Base-by-base conservation (phyloP, 257 asterid genomes). In the Scutellaria baicalensis region DNA sequence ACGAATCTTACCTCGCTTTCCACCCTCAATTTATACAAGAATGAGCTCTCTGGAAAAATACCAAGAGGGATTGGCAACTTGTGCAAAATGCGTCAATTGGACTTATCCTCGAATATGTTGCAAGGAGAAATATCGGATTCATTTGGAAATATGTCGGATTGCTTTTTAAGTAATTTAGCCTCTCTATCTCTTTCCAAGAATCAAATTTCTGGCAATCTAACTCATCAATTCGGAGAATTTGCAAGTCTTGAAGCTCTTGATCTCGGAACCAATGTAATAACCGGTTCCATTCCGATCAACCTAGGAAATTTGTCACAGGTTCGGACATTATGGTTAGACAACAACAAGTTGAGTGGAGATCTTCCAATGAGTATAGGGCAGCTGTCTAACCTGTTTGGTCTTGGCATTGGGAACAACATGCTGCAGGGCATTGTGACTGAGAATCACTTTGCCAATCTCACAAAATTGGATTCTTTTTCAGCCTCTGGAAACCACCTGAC, bases 11-110 rank as follows among this genome's bases (percentile, higher is more conserved):
- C 68, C 4, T 27, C 33, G 4, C 33, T 27, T 2, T 27, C 33
- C 33, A 27, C 5, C 33, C 33, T 27, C 33, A 0, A 27, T 9
- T 58, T 80, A 8, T 14, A 16, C 6, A 1, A 0, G 2, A 83
- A 83, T 65, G 27, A 45, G 35, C 62, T 83, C 13, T 66, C 84
- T 4, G 83, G 75, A 16, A 56, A 55, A 11, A 36, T 81, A 40
- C 83, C 86, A 6, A 72, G 45, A 21, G 78, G 51, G 40, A 52
- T 82, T 33, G 38, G 74, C 3, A 73, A 21, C 11, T 48, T 71
- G 16, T 52, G 84, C 73, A 58, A 45, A 20, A 36, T 83, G 16
- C 36, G 17, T 11, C 1, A 0, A 3, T 44, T 83, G 23, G 36
- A 61, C 47, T 51, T 83, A 3, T 33, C 66, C 6, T 0, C 0